Evolutionary conservation across 164 flowering plant genomes (phyloP), one percentile per base, ranked within the genome.

Genomic region (Stephania yunnanensis): DNA sequence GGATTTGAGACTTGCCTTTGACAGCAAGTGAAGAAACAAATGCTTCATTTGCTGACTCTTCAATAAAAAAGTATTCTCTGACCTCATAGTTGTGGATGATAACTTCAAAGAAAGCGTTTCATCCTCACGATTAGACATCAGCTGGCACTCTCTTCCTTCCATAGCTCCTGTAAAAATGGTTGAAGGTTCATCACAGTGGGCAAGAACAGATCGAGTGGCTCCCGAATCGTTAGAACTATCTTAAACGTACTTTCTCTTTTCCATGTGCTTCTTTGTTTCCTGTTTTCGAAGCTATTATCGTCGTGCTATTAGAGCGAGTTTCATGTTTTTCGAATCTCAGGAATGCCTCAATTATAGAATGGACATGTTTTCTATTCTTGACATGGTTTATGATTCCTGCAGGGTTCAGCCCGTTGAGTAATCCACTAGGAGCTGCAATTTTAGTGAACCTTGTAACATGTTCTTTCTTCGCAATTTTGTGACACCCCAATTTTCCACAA

Each of bases 311-410:
- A 71, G 12, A 66, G 22, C 52, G 50, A 55, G 72, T 78, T 74
- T 85, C 85, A 66, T 7, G 67, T 68, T 79, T 83, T 79, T 89
- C 94, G 30, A 95, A 89, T 79, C 80, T 92, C 58, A 89, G 94
- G 10, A 96, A 73, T 52, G 94, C 87, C 82, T 94, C 89, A 64
- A 96, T 91, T 61, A 96, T 96, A 68, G 99, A 96, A 78, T 87
- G 97, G 71, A 94, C 99, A 79, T 96, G 97, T 75, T 91, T 96
- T 65, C 92, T 90, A 73, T 94, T 96, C 76, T 98, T 87, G 30
- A 94, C 98, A 85, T 92, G 95, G 80, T 90, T 92, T 78, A 96
- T 94, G 64, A 96, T 96, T 70, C 98, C 98, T n/a, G n/a, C n/a
- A 6, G 97, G 98, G 76, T 94, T 96, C 79, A 94, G 77, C 46